Base-by-base conservation (phyloP, 495 filamentous ascomycete species). In the Aspergillus funiculosus region DNA sequence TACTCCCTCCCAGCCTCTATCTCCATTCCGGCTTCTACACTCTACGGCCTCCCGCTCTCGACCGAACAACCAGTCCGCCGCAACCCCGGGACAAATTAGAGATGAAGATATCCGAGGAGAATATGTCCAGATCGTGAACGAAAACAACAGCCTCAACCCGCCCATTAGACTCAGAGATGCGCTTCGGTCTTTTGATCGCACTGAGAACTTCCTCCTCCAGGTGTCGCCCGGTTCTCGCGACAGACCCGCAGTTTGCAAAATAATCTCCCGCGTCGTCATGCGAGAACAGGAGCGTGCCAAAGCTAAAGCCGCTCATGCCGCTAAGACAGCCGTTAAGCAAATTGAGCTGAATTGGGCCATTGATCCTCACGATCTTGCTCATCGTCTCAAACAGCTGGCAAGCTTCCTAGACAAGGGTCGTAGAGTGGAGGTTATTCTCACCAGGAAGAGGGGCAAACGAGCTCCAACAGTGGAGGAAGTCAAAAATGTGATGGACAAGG, bases 301-400 rank as follows among this genome's bases (percentile, higher is more conserved):
- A 44, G 63, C 60, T 13, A 73, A 73, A 35, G 57, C 60, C 5
- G 59, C 62, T 0, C 66, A 67, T 28, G 51, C 53, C 8, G n/a
- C 50, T 10, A 68, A 63, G 35, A 40, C 27, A 8, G 34, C 54
- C 9, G 50, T 59, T 5, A 94, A 95, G 69, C 79, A 84, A 57
- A 57, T 95, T 11, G 89, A 94, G 67, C 18, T 95, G 49, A 87
- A 87, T 62, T 95, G 89, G 89, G 79, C 83, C 19, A 89, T 91
- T 51, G 80, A 79, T 42, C 50, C 59, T 7, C 70, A 85, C 61
- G 86, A 90, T 62, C 63, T 89, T 18, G 52, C 53, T 3, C 80
- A 85, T 57, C 74, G 78, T 36, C 43, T 85, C 53, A 69, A 71
- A 32, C 73, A 78, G 62, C 51, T 89, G 58, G 62, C 64, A 38